These are phyloP conservation scores for Apiotrichum domesticum DNA, from an alignment of 1,284 basidiomycete species.

Conservation along the genomic window DNA sequence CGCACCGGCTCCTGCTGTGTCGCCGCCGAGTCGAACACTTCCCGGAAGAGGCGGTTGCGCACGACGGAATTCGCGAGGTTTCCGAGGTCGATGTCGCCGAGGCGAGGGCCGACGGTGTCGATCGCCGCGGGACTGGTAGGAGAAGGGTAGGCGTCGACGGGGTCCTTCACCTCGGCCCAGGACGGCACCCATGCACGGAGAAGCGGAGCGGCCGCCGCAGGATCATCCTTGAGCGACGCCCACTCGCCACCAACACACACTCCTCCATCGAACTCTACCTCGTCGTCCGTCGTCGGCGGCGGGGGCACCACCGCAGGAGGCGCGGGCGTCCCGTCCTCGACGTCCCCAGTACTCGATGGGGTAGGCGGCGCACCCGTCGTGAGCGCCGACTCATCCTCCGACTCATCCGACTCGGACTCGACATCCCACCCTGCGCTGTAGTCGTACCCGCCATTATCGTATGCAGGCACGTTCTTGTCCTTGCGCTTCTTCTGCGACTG, in stretches of 20 bases:
- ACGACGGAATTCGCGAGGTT: constrained; percentile 14
- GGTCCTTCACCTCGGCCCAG: constrained; percentile 7
- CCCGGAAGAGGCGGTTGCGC: constrained; percentile 15
- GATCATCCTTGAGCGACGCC: constrained; percentile 20
- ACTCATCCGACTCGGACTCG: constrained; percentile 19
- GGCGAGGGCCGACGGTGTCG: not conserved
- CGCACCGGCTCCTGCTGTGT: not conserved
- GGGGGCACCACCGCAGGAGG: not conserved
- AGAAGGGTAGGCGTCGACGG: not conserved
- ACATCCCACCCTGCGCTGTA: constrained; percentile 28
- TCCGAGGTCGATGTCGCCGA: constrained; percentile 7
- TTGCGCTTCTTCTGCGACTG: constrained; percentile 5
- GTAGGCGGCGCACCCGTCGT: constrained; percentile 38
- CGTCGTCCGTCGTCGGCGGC: constrained; percentile 8
- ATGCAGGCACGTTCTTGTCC: constrained; percentile 1
- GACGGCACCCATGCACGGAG: constrained; percentile 10
- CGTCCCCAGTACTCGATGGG: constrained; percentile 22
- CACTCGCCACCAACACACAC: constrained; percentile 31
- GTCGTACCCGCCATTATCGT: constrained; percentile 7
- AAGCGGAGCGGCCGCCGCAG: constrained; percentile 1
- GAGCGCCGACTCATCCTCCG: constrained; percentile 19
- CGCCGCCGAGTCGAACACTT: constrained; percentile 3
- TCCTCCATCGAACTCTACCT: constrained; percentile 24
- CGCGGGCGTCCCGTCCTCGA: constrained; percentile 14
- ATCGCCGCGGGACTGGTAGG: not conserved